Evolutionary conservation across 768 basidiomycete species (phyloP), one percentile per base, ranked within the genome.

Genomic region (Leccinum olivaceopallidum): DNA sequence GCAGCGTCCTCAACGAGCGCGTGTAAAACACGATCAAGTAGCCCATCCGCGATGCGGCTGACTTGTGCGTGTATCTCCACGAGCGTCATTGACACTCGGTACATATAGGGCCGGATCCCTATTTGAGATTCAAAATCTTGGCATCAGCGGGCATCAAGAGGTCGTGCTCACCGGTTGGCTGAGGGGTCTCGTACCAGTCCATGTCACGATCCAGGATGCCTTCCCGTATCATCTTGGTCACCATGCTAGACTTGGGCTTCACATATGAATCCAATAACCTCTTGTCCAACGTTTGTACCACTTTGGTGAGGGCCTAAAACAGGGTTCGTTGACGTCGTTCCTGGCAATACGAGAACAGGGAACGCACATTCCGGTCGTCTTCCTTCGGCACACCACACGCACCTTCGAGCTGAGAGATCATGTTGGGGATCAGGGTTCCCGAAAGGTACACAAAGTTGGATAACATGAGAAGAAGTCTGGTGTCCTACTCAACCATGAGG

Each of bases 21-120:
- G 60, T 86, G 85, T 50, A 98, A 78, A 28, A 87, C 87, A n/a
- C 95, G 86, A 49, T 93, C 85, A 28, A 98, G 81, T 47, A 96
- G 82, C 8, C 84, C 80, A 50, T 91, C 89, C 0, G 96, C 87
- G 5, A 89, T 84, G 22, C 83, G 85, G 71, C 85, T 91, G 58
- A 98, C 86, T 77, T 95, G 92, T 8, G 95, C 90, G 71, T 99
- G 97, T 14, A 96, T 86, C 51, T 88, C 85, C 57, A 99, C 97
- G 60, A 99, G 84, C 69, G 85, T 85, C 74, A 98, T 86, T 59
- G 98, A 80, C 7, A 85, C 85, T 68, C 92, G 88, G 75, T 90
- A 95, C 84, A 98, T 92, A 75, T 95, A 99, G 13, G 93, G 86
- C 52, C 96, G 87, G 60, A 99, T 94, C 76, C 97, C 97, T 89